phyloP scores from a whole-genome alignment of 1,284 basidiomycete species.

The Vanrija humicola region DNA sequence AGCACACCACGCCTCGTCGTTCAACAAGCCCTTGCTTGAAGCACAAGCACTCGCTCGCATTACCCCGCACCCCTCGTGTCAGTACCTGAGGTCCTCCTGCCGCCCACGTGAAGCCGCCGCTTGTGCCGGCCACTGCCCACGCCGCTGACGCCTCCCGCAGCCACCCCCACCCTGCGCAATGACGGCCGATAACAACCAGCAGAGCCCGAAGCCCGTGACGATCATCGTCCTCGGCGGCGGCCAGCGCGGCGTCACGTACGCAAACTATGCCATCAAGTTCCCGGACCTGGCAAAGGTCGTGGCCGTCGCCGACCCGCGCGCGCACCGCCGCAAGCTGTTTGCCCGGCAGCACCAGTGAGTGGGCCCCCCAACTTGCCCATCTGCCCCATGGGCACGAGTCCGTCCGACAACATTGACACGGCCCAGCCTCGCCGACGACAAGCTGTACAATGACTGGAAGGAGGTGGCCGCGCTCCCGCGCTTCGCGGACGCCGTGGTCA shows the following conservation, averaged over 20 bases:
- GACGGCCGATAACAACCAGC: too few species aligned
- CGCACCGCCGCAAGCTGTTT: conserved; percentile 60
- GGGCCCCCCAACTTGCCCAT: too few species aligned
- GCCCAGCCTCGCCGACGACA: conserved; percentile 56
- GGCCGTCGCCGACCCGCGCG: conserved; percentile 74
- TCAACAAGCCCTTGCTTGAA: too few species aligned
- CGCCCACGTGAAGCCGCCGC: too few species aligned
- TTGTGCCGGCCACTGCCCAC: too few species aligned
- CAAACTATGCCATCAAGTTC: conserved; percentile 59
- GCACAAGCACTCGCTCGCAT: too few species aligned
- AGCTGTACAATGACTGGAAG: conserved; percentile 68
- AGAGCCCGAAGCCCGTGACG: conserved; percentile 45
- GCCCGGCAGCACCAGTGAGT: conserved; percentile 53
- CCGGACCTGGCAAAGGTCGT: conserved; percentile 69
- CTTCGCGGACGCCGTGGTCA: conserved; percentile 71
- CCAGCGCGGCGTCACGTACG: conserved; percentile 72
- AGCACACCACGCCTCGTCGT: too few species aligned
- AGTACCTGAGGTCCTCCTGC: too few species aligned
- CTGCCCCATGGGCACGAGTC: too few species aligned
- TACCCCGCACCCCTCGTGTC: too few species aligned
- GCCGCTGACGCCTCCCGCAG: too few species aligned
- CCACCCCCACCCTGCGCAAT: too few species aligned
- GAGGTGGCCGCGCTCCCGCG: conserved; percentile 63
- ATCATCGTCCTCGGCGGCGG: conserved; percentile 68
- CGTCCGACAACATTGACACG: neutral